Evolutionary conservation across 1,284 basidiomycete species (phyloP), one percentile per base, ranked within the genome.

Genomic region (Neolentinus lepideus): DNA sequence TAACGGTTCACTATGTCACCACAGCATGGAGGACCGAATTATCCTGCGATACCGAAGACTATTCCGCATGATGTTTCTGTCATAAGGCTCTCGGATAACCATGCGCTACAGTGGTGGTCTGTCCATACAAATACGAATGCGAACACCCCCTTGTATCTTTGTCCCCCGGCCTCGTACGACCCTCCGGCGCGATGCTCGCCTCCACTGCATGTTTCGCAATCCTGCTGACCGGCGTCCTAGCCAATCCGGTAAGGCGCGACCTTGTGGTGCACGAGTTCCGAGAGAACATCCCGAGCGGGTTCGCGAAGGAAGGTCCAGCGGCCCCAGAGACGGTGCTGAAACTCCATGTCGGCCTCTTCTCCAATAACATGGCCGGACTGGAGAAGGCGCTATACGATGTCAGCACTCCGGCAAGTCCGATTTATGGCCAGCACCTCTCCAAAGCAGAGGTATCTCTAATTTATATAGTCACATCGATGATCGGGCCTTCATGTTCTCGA

Each of bases 351-450:
- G 65, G 61, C 1, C 61, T 69, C 26, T 56, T 58, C 8, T 60
- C 61, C 45, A 61, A 56, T 24, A 57, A 69, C 57, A 54, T 59
- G 12, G 22, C 35, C 6, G 74, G 71, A 19, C 69, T 76, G 25
- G 67, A 72, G 56, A 58, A 67, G 52, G 66, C 58, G 19, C 67
- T 75, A 19, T 61, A 59, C 59, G 66, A 62, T n/a, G 66, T 68
- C 55, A 67, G 66, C 57, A 66, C 64, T 3, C 69, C 69, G 2
- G 54, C 59, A 19, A 70, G 61, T 56, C 46, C 61, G 14, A 52
- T 54, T 10, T 72, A 69, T 57, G 66, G 70, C 16, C 61, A 71
- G 56, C 66, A 67, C 45, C 57, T 73, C 31, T 63, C 62, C 19
- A 64, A 64, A 52, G 62, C 64, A 3, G 64, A 71, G 64, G 71